A percentile compares a stretch with the other conserved stretches of the same genome.
Evolutionary conservation across 2,329 filamentous ascomycete genomes (phyloP).

Genomic region (Aspergillus novofumigatus): DNA sequence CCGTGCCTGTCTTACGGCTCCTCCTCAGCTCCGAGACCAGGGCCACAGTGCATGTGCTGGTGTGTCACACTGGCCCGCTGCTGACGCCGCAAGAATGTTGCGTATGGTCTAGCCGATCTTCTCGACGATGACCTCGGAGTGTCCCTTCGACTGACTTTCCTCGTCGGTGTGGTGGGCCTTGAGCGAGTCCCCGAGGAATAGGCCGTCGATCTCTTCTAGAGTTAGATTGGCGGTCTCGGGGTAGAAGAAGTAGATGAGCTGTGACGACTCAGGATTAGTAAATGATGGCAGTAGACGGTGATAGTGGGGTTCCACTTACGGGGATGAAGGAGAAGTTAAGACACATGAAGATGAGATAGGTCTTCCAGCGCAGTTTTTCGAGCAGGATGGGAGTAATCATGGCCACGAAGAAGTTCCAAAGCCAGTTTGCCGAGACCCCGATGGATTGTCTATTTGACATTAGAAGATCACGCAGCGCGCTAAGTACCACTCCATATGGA

Average conservation of each 20-base stretch:
- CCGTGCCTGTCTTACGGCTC: background rate
- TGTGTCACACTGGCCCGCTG: background rate
- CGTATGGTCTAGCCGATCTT: background rate
- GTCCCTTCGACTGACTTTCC: background rate
- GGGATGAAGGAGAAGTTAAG: slow-evolving; percentile 33
- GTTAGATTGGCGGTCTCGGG: slow-evolving; percentile 43
- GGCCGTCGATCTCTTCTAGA: slow-evolving; percentile 44
- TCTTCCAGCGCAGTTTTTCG: slow-evolving; percentile 31
- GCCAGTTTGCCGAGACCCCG: slow-evolving; percentile 48
- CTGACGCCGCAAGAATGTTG: background rate
- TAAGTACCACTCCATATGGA: background rate
- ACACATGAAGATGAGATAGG: slow-evolving; percentile 35
- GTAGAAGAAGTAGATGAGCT: slow-evolving; percentile 45
- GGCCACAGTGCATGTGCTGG: background rate
- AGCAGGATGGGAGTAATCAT: slow-evolving; percentile 35
- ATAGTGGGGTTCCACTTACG: slow-evolving; percentile 19
- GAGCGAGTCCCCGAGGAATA: slow-evolving; percentile 28
- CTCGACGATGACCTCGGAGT: background rate
- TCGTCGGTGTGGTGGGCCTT: slow-evolving; percentile 3
- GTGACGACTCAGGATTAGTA: background rate
- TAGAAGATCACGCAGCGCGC: background rate
- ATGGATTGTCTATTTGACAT: slow-evolving; percentile 35
- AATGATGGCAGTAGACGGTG: background rate
- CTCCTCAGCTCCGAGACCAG: background rate
- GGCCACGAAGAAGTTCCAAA: slow-evolving; percentile 47